Evolutionary conservation across 2,329 filamentous ascomycete genomes (phyloP).

Genomic region (Phialemonium atrogriseum): DNA sequence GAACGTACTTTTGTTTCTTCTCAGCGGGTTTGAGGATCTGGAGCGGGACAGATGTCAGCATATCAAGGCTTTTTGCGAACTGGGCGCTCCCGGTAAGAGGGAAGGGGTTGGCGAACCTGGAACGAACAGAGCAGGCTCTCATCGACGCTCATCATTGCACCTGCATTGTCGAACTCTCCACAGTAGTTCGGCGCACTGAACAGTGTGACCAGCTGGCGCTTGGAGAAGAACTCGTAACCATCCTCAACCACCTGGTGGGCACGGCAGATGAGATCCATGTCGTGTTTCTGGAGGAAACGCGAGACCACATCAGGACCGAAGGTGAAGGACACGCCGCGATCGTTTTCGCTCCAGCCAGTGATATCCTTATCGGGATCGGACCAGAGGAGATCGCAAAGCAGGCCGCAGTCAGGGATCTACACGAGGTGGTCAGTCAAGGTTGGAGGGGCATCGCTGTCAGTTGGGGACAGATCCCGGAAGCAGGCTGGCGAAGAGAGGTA

Average conservation of each 20-base stretch:
- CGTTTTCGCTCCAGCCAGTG: constrained; percentile 98
- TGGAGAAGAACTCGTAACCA: constrained; percentile 99
- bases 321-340: constrained; percentile 96
- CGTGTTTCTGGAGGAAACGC: constrained; percentile 95
- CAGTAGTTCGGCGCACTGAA: constrained; percentile 99
- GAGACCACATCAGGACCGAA: constrained; percentile 97
- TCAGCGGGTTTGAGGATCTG: constrained; percentile 98
- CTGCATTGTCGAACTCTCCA: constrained; percentile 98
- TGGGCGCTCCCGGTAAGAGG: constrained; percentile 1
- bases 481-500: neutral
- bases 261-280: constrained; percentile 99
- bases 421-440: constrained; percentile 1
- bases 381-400: constrained; percentile 96
- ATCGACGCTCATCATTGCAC: constrained; percentile 99
- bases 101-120: constrained; percentile 66
- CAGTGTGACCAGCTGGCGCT: constrained; percentile 91
- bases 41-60: constrained; percentile 13
- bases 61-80: constrained; percentile 7
- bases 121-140: constrained; percentile 98
- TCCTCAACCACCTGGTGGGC: constrained; percentile 98
- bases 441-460: constrained; percentile 4
- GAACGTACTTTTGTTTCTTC: constrained; percentile 99
- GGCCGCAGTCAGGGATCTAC: constrained; percentile 94
- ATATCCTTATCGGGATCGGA: constrained; percentile 99
- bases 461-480: constrained; percentile 3